phyloP scores from a whole-genome alignment of 2,329 filamentous ascomycete species.

The Xylariales sp. region DNA sequence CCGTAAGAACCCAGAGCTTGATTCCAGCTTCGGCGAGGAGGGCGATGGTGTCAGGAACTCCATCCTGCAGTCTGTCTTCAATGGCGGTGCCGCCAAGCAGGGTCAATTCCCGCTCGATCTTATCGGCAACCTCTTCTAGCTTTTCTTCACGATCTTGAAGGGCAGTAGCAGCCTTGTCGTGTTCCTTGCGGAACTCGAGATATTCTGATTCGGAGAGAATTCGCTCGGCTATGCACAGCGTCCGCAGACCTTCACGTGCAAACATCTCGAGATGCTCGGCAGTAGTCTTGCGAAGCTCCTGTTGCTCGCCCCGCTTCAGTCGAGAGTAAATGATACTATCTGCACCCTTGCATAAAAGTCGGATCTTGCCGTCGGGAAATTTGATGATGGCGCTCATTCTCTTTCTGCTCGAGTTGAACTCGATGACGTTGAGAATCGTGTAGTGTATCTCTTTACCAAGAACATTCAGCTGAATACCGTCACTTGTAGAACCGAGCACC shows the following conservation, averaged over 20 bases:
- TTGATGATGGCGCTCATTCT: conserved; percentile 96
- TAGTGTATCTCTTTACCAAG: conserved; percentile 83
- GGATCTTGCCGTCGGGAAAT: conserved; percentile 86
- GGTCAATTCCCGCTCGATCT: conserved; percentile 84
- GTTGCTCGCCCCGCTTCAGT: conserved; percentile 78
- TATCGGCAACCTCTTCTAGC: conserved; percentile 81
- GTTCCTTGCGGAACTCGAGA: conserved; percentile 74
- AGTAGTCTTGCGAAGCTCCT: conserved; percentile 75
- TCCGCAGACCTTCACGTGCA: conserved; percentile 89
- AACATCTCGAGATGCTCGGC: conserved; percentile 97
- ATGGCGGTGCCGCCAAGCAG: conserved; percentile 94
- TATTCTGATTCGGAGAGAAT: conserved; percentile 82
- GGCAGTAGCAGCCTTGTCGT: conserved; percentile 81
- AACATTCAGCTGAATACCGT: conserved; percentile 81
- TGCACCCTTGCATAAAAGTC: conserved; percentile 94
- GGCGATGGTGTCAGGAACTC: conserved; percentile 92
- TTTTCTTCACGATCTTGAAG: conserved; percentile 88
- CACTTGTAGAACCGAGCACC: conserved; percentile 73
- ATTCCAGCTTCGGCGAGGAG: conserved; percentile 90
- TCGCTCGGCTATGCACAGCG: conserved; percentile 85
- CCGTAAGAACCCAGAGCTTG: conserved; percentile 97
- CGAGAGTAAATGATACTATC: conserved; percentile 97
- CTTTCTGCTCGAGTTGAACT: conserved; percentile 96
- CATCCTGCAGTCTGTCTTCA: conserved; percentile 93
- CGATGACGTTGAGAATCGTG: conserved; percentile 86